Percentiles rank a stretch among this genome's conserved stretches.
Evolutionary conservation across 257 asterid species (phyloP).

Genomic region (Ilex aquifolium): DNA sequence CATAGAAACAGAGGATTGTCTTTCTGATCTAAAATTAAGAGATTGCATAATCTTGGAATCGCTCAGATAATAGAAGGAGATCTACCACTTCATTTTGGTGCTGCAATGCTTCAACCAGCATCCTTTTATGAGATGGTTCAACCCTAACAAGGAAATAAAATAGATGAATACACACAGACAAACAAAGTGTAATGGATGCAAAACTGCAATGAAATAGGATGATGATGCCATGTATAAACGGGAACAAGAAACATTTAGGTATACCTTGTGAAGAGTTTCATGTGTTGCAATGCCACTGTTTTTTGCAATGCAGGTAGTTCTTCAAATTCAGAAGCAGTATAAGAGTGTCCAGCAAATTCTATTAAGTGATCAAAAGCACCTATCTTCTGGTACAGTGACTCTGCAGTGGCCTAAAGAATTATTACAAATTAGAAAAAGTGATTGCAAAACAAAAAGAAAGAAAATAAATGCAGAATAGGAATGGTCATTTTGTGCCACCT

Average conservation of each 20-base stretch:
- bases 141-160: slow-evolving; percentile 51
- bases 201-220: background rate
- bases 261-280: slow-evolving; percentile 85
- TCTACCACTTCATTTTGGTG: slow-evolving; percentile 95
- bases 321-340: slow-evolving; percentile 97
- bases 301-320: slow-evolving; percentile 82
- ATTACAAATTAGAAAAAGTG: slow-evolving; percentile 16
- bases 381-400: slow-evolving; percentile 81
- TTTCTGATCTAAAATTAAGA: too few relatives aligned
- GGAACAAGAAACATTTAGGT: slow-evolving; percentile 4
- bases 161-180: slow-evolving; percentile 8
- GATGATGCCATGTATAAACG: slow-evolving; percentile 5
- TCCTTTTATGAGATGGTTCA: slow-evolving; percentile 98
- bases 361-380: slow-evolving; percentile 85
- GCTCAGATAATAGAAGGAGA: slow-evolving; percentile 3
- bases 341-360: slow-evolving; percentile 77
- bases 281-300: slow-evolving; percentile 79
- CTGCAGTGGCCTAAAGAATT: slow-evolving; percentile 69
- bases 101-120: slow-evolving; percentile 97
- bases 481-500: slow-evolving; percentile 38
- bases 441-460: slow-evolving; percentile 7
- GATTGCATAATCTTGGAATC: too few relatives aligned
- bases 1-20: too few relatives aligned
- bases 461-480: slow-evolving; percentile 4
- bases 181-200: slow-evolving; percentile 12